These are phyloP conservation scores for Colletotrichum sp. DNA, from an alignment of 2,329 filamentous ascomycete species.

Conservation along the genomic window DNA sequence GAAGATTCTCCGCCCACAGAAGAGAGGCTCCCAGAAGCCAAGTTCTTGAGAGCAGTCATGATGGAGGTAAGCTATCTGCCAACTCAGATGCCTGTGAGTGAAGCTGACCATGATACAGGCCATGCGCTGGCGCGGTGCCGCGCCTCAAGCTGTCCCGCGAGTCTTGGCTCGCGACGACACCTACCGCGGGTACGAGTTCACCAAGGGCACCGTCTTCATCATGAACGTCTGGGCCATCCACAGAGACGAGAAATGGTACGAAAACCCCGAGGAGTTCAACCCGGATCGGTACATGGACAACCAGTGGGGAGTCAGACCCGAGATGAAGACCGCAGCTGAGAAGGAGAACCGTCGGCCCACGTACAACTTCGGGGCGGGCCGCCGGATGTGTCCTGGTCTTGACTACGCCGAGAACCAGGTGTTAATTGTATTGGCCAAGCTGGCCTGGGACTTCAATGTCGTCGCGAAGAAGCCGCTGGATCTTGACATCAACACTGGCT, in stretches of 20 bases:
- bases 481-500: constrained; percentile 27
- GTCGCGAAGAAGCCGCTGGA: constrained; percentile 26
- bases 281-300: constrained; percentile 30
- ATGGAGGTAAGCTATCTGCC: constrained; percentile 1
- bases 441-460: constrained; percentile 55
- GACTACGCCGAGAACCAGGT: constrained; percentile 53
- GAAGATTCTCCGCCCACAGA: constrained; percentile 30
- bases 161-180: constrained; percentile 51
- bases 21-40: constrained; percentile 25
- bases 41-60: constrained; percentile 28
- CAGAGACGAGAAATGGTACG: constrained; percentile 26
- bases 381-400: constrained; percentile 52
- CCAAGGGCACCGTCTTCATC: constrained; percentile 48
- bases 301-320: constrained; percentile 8
- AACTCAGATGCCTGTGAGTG: neutral
- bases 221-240: constrained; percentile 36
- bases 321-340: neutral
- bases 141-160: constrained; percentile 49
- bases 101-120: constrained; percentile 16
- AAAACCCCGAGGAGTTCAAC: constrained; percentile 28
- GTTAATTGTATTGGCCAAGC: constrained; percentile 39
- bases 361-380: constrained; percentile 52
- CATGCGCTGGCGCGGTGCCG: constrained; percentile 43
- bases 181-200: constrained; percentile 54
- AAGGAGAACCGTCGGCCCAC: constrained; percentile 23